A percentile compares a stretch with the other conserved stretches of the same genome.
phyloP scores from a whole-genome alignment of 2,329 filamentous ascomycete species.

The Epichloe gansuensis region DNA sequence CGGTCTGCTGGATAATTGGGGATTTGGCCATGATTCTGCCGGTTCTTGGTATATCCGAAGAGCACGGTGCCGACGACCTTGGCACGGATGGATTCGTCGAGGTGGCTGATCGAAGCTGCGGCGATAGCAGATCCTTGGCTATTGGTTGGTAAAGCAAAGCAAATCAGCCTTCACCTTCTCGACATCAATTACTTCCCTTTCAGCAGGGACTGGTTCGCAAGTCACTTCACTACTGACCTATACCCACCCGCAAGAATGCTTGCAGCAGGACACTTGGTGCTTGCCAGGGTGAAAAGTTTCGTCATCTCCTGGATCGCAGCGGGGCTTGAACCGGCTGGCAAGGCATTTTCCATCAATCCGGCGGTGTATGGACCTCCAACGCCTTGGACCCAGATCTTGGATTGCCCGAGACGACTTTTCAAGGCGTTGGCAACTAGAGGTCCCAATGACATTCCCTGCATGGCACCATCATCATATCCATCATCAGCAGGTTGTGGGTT shows the following conservation, averaged over 20 bases:
- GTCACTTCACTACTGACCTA: slow-evolving; percentile 9
- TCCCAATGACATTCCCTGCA: slow-evolving; percentile 9
- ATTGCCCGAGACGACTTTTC: slow-evolving; percentile 13
- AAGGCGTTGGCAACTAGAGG: slow-evolving; percentile 18
- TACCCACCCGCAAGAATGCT: slow-evolving; percentile 29
- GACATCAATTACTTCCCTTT: not conserved
- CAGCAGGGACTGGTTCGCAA: not conserved
- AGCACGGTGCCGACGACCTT: slow-evolving; percentile 25
- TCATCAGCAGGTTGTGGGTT: too few relatives aligned
- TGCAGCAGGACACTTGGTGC: slow-evolving; percentile 29
- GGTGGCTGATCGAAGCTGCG: slow-evolving; percentile 24
- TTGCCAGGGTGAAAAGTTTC: slow-evolving; percentile 25
- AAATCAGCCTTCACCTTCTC: not conserved
- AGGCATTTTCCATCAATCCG: slow-evolving; percentile 21
- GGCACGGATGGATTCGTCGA: slow-evolving; percentile 16
- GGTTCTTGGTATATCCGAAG: slow-evolving; percentile 31
- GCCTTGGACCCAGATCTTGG: slow-evolving; percentile 29
- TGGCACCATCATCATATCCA: too few relatives aligned
- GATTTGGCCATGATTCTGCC: slow-evolving; percentile 26
- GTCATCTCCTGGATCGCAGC: slow-evolving; percentile 28
- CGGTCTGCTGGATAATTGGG: slow-evolving; percentile 22
- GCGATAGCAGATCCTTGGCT: slow-evolving; percentile 32
- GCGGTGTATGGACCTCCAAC: slow-evolving; percentile 28
- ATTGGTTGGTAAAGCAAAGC: not conserved
- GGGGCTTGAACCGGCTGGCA: slow-evolving; percentile 23